A percentile compares a stretch with the other conserved stretches of the same genome.
phyloP scores from a whole-genome alignment of 768 basidiomycete species.

The Rhodotorula sphaerocarpa region DNA sequence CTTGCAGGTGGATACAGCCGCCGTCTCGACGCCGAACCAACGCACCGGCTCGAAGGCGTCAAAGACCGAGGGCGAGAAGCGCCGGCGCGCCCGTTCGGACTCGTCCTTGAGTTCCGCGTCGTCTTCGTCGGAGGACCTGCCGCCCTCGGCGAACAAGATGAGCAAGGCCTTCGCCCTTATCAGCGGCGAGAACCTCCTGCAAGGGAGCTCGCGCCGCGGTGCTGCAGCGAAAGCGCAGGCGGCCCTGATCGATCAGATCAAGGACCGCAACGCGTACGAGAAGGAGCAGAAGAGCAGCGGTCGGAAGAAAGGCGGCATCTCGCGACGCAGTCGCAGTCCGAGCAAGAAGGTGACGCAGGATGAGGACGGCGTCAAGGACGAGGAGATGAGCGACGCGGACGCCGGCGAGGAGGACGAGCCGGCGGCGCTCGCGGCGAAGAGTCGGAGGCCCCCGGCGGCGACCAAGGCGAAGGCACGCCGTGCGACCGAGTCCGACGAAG shows the following conservation, averaged over 20 bases:
- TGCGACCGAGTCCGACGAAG: background rate
- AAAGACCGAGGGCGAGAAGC: background rate
- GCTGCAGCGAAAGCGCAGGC: constrained; percentile 15
- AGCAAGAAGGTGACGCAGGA: constrained; percentile 1
- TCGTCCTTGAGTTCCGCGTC: background rate
- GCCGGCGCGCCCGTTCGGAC: background rate
- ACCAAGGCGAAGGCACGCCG: background rate
- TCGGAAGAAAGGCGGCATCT: constrained; percentile 3
- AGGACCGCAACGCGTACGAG: constrained; percentile 50
- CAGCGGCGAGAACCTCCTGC: constrained; percentile 20
- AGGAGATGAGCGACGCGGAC: constrained; percentile 7
- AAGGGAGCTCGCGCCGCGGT: constrained; percentile 7
- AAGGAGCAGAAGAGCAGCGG: constrained; percentile 51
- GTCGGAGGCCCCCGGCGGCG: too few species aligned
- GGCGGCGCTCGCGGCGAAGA: background rate
- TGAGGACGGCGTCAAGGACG: constrained; percentile 4
- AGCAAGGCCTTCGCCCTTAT: constrained; percentile 11
- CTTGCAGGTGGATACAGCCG: too few species aligned
- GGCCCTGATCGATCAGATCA: constrained; percentile 18
- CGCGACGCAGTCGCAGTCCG: constrained; percentile 5
- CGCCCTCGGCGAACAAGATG: background rate
- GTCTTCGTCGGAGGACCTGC: background rate
- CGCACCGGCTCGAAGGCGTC: background rate
- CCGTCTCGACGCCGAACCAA: too few species aligned
- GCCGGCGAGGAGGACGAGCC: constrained; percentile 38